A percentile compares a stretch with the other conserved stretches of the same genome.
Evolutionary conservation across 495 filamentous ascomycete genomes (phyloP).

Genomic region (Neurospora pannonica): DNA sequence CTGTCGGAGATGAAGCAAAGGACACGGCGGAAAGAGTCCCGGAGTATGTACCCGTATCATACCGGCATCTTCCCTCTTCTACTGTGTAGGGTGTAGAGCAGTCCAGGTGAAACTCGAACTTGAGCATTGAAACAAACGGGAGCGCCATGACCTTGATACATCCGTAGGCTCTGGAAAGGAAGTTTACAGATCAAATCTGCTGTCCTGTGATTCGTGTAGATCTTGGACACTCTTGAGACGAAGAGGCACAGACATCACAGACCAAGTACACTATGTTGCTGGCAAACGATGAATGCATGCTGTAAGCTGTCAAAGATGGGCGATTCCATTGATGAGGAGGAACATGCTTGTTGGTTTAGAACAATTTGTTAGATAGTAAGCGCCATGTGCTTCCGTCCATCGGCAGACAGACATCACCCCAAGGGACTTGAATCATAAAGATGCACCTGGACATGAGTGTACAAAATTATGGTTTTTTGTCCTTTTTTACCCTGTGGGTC

Average conservation of each 20-base stretch:
- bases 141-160: neutral
- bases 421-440: neutral
- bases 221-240: neutral
- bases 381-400: neutral
- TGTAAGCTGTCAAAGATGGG: neutral
- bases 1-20: neutral
- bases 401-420: neutral
- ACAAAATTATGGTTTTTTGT: neutral
- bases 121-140: neutral
- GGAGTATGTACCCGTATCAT: neutral
- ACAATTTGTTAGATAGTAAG: neutral
- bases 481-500: neutral
- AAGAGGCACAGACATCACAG: neutral
- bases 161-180: neutral
- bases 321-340: neutral
- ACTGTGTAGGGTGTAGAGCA: neutral
- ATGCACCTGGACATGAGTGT: neutral
- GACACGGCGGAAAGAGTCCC: neutral
- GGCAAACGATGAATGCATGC: neutral
- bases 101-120: neutral
- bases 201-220: neutral
- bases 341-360: neutral
- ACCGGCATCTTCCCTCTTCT: neutral
- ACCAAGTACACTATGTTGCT: neutral
- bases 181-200: neutral